Evolutionary conservation across 192 early-diverging fungal genomes (phyloP), one percentile per base, ranked within the genome.

Genomic region (Linnemannia schmuckeri): DNA sequence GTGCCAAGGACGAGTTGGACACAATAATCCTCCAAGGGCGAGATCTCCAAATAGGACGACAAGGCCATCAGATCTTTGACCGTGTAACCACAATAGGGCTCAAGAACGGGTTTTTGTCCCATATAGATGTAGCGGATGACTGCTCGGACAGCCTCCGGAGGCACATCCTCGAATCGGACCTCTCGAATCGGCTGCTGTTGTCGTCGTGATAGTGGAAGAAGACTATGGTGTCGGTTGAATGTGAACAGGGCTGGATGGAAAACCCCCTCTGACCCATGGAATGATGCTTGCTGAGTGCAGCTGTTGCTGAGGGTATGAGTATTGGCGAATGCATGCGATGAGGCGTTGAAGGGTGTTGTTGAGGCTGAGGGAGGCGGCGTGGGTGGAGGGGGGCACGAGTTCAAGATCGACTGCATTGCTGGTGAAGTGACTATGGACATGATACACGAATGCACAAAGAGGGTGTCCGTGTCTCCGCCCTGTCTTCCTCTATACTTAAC

Each of bases 11-110:
- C 85, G 22, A 87, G 40, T 8, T 73, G 72, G 8, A 87, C 72
- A 38, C 85, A 87, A 61, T 77, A 40, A 30, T 87, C 76, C 46
- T 87, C 61, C 52, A 87, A 42, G 35, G 33, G 13, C 9, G 77
- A 61, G 27, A 81, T 70, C 66, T 75, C 75, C 20, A 87, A 47
- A n/a, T 81, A 87, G 0, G 76, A 47, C 2, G 85, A 70, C 38
- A 87, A 52, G 1, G 57, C 76, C 85, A 87, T 87, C 38, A 87
- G 57, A 78, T 87, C 85, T 54, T 87, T 87, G 37, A 87, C 80
- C 3, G 79, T 81, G 54, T 81, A 87, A 27, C 79, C 79, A 20
- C 79, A 81, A 20, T 44, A 38, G 0, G 85, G 75, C 15, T 81
- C 76, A 0, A 79, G 30, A 0, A 47, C 72, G 2, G 85, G 85